Conservation (phyloP, 2,329 filamentous ascomycete species). For the Xylariales sp. region DNA sequence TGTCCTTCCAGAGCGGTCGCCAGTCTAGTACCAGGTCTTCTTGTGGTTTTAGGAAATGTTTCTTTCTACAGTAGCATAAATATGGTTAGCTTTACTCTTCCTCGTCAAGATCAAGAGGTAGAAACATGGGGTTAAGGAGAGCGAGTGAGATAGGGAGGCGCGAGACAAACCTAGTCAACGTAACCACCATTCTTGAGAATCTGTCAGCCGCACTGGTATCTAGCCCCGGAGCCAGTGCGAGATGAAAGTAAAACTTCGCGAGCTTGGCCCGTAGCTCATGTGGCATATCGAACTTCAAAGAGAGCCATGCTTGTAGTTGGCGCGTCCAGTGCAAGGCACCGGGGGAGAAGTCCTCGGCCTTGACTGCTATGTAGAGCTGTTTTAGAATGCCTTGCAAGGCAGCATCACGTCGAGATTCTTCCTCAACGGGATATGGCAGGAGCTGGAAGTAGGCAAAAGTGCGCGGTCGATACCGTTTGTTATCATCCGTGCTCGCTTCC, state of each 20-base stretch:
- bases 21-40: slow-evolving; percentile 94
- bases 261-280: slow-evolving; percentile 84
- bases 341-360: slow-evolving; percentile 92
- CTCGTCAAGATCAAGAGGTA: slow-evolving; percentile 21
- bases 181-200: slow-evolving; percentile 96
- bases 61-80: slow-evolving; percentile 70
- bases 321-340: slow-evolving; percentile 97
- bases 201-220: slow-evolving; percentile 85
- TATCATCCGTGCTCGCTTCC: slow-evolving; percentile 59
- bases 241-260: slow-evolving; percentile 92
- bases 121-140: not conserved
- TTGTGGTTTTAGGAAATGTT: slow-evolving; percentile 91
- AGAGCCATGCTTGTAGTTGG: slow-evolving; percentile 94
- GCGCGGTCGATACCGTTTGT: slow-evolving; percentile 80
- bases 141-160: slow-evolving; percentile 2
- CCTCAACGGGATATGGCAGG: slow-evolving; percentile 89
- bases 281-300: slow-evolving; percentile 96
- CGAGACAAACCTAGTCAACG: slow-evolving; percentile 83
- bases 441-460: slow-evolving; percentile 94
- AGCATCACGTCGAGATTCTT: slow-evolving; percentile 78
- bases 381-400: slow-evolving; percentile 90
- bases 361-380: slow-evolving; percentile 90
- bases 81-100: slow-evolving; percentile 20
- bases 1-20: slow-evolving; percentile 90
- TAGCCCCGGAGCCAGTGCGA: slow-evolving; percentile 88